Evolutionary conservation across 306 rosid genomes (phyloP), one percentile per base, ranked within the genome.

Genomic region (Cicer bijugum): DNA sequence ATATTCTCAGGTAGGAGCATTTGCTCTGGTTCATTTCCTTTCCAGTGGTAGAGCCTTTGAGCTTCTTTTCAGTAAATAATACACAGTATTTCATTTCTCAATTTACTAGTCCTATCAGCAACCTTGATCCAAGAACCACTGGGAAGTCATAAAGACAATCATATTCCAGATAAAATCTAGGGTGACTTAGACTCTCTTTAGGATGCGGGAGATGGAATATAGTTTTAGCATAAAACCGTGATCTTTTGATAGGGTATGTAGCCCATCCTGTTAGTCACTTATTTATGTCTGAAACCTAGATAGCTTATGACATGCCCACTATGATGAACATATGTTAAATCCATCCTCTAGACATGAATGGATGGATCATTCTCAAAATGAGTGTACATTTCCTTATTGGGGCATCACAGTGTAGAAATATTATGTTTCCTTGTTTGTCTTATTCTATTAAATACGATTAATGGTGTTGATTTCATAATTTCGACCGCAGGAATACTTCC

Each of bases 391-490:
- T 43, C 39, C 52, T 9, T 35, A 42, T 38, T 1, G 16, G 10
- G 15, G 11, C 20, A 43, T 43, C 39, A 42, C 2, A 65, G 35
- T 4, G 35, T 28, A 3, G 35, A 28, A 12, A 52, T 65, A 46
- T 10, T 20, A 8, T 58, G 39, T 37, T 55, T 15, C 75, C 56
- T 9, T 57, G 69, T 71, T 63, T 71, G 47, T 45, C 48, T 20
- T 19, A 43, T 35, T 23, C 57, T 51, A 16, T 57, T 56, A 5
- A 63, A 56, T 14, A 63, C 5, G 28, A 72, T 51, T 71, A 39
- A 40, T 14, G 71, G 16, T 57, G n/a, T 64, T 77, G 72, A 39
- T 57, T 66, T 48, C 62, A 71, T 46, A 44, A 44, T 38, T 74
- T 69, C 53, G 62, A 62, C 35, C 12, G 9, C 38, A 17, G 33